Evolutionary conservation across 1,284 basidiomycete species (phyloP).

Genomic region (Athelia psychrophila): DNA sequence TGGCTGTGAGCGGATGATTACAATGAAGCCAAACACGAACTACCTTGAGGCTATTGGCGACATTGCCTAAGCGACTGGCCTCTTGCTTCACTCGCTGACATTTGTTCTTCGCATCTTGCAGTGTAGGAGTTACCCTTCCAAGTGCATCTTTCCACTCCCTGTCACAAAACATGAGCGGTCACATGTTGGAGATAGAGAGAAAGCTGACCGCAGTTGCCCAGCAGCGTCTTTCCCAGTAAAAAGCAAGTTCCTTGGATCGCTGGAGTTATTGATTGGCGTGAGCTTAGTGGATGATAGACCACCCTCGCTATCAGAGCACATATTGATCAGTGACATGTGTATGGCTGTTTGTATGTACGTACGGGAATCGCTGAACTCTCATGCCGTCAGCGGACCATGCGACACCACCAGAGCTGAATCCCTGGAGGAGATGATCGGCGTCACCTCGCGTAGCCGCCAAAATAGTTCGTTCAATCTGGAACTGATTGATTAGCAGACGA

Average conservation of each 20-base stretch:
- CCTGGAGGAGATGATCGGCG: conserved; percentile 52
- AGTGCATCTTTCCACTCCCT: not conserved
- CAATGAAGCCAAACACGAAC: too few species aligned
- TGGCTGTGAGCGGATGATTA: too few species aligned
- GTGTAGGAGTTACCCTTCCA: conserved; percentile 13
- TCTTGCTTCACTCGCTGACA: conserved; percentile 24
- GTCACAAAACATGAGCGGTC: conserved; percentile 1
- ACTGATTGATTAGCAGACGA: conserved; percentile 79
- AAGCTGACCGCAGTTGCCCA: conserved; percentile 29
- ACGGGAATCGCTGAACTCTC: conserved; percentile 61
- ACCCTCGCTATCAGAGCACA: conserved; percentile 47
- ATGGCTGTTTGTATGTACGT: conserved; percentile 21
- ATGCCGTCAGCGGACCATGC: conserved; percentile 64
- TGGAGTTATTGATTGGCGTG: conserved; percentile 31
- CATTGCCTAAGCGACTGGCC: not conserved
- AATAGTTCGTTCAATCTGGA: conserved; percentile 70
- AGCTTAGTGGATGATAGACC: conserved; percentile 48
- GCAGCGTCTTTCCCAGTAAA: conserved; percentile 39
- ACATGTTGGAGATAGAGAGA: not conserved
- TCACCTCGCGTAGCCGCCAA: conserved; percentile 61
- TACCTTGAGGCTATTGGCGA: too few species aligned
- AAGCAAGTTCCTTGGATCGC: conserved; percentile 48
- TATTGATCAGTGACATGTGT: too few species aligned
- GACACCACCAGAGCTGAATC: conserved; percentile 41
- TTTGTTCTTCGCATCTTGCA: conserved; percentile 24